Conservation (phyloP, 1,139 yeast species). For the Debaryomyces psychrophilus region DNA sequence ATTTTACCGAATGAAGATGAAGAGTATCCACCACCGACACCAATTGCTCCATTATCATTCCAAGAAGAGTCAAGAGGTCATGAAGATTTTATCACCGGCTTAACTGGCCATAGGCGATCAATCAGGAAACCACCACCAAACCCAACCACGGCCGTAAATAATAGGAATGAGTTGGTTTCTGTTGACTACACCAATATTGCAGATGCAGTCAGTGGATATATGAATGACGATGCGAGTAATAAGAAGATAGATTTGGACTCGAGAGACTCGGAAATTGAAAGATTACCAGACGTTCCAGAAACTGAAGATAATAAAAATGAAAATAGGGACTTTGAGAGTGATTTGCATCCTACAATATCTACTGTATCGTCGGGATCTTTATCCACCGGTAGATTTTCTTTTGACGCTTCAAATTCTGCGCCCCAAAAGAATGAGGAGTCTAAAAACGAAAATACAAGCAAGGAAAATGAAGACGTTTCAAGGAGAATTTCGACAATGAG, state of each 20-base stretch:
- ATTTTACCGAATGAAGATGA: constrained; percentile 16
- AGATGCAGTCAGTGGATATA: constrained; percentile 30
- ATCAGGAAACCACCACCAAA: constrained; percentile 38
- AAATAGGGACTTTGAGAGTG: constrained; percentile 11
- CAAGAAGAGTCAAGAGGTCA: constrained; percentile 31
- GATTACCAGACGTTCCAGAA: constrained; percentile 1
- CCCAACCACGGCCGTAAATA: not conserved
- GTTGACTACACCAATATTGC: constrained; percentile 33
- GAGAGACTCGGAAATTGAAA: constrained; percentile 3
- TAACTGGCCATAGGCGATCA: constrained; percentile 37
- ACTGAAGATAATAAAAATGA: not conserved
- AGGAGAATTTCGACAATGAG: constrained; percentile 45
- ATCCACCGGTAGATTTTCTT: constrained; percentile 41
- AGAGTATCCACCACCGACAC: constrained; percentile 25
- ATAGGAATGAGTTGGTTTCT: constrained; percentile 25
- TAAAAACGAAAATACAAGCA: constrained; percentile 2
- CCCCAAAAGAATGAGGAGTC: not conserved
- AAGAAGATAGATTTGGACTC: constrained; percentile 10
- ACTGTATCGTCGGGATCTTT: constrained; percentile 41
- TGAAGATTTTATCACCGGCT: constrained; percentile 30
- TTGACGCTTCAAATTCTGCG: constrained; percentile 18
- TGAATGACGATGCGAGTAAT: constrained; percentile 17
- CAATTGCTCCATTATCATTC: constrained; percentile 34
- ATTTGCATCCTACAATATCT: constrained; percentile 25
- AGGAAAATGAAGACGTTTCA: constrained; percentile 21